These are phyloP conservation scores for Paramecium caudatum DNA, from an alignment of 73 alveolate genomes.

Conservation along the genomic window DNA sequence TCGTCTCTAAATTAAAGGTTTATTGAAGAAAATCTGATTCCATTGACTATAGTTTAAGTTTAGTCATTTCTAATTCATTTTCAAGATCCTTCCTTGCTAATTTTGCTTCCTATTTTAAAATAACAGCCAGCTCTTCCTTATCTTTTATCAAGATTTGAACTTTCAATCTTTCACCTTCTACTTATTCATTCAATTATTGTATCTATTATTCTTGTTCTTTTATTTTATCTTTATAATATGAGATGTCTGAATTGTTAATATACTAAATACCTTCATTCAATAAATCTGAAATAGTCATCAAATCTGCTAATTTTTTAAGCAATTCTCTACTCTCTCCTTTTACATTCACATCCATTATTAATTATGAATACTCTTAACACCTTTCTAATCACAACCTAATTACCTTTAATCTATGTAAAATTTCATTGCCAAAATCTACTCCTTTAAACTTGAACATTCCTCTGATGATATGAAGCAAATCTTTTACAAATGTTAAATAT, in stretches of 20 bases:
- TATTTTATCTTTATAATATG: background rate
- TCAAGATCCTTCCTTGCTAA: background rate
- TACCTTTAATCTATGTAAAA: constrained; percentile 51
- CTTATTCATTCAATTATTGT: background rate
- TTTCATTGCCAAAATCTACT: background rate
- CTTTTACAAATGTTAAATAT: constrained; percentile 25
- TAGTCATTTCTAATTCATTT: background rate
- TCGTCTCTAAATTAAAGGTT: background rate
- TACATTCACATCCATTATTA: background rate
- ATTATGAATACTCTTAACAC: constrained; percentile 5
- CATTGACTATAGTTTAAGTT: background rate
- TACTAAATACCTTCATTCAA: background rate
- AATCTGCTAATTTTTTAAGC: constrained; percentile 26
- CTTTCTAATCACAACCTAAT: background rate
- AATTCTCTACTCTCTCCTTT: constrained; percentile 45
- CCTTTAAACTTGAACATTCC: background rate
- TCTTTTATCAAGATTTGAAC: background rate
- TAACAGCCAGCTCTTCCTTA: background rate
- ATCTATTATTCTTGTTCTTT: background rate
- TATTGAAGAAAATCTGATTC: background rate
- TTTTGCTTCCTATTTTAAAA: background rate
- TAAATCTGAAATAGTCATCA: background rate
- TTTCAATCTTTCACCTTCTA: background rate
- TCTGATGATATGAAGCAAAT: constrained; percentile 7
- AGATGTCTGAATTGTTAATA: background rate